Evolutionary conservation across 495 filamentous ascomycete species (phyloP).

Genomic region (Umbilicaria muhlenbergii): DNA sequence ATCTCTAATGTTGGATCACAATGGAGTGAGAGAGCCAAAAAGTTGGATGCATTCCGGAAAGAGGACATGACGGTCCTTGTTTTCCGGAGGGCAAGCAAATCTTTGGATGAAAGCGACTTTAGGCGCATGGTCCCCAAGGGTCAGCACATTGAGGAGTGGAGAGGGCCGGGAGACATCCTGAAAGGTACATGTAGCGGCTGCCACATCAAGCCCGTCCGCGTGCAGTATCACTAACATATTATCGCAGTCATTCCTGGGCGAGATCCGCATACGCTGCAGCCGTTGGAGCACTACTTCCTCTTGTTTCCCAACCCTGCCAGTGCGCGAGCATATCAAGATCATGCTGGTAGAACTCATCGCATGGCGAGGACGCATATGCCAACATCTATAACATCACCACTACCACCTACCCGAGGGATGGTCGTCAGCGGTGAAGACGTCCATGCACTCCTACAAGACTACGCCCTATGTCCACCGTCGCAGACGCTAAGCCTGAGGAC

Average conservation of each 20-base stretch:
- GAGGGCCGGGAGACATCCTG: slow-evolving; percentile 28
- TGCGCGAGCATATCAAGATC: slow-evolving; percentile 36
- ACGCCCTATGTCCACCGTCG: slow-evolving; percentile 33
- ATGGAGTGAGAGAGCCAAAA: too few species aligned
- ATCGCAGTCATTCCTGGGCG: slow-evolving; percentile 31
- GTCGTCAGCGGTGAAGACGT: slow-evolving; percentile 30
- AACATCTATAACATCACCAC: slow-evolving; percentile 91
- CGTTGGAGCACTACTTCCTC: slow-evolving; percentile 40
- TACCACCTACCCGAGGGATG: slow-evolving; percentile 48
- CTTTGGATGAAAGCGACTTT: slow-evolving; percentile 47
- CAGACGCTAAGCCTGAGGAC: slow-evolving; percentile 12
- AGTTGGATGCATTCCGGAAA: slow-evolving; percentile 2
- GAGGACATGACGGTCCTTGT: slow-evolving; percentile 26
- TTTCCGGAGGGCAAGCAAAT: slow-evolving; percentile 32
- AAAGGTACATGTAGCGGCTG: slow-evolving; percentile 13
- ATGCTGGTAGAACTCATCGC: slow-evolving; percentile 28
- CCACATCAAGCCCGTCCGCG: too few species aligned
- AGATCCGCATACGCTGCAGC: slow-evolving; percentile 34
- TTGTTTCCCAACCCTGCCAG: slow-evolving; percentile 40
- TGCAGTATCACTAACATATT: too few species aligned
- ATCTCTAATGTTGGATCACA: not conserved
- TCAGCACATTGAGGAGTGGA: slow-evolving; percentile 47
- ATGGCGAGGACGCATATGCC: slow-evolving; percentile 69
- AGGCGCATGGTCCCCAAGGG: slow-evolving; percentile 41
- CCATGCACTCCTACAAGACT: slow-evolving; percentile 24